These are phyloP conservation scores for Phytophthora pinifolia DNA, from an alignment of 352 stramenopile genomes.

Conservation along the genomic window DNA sequence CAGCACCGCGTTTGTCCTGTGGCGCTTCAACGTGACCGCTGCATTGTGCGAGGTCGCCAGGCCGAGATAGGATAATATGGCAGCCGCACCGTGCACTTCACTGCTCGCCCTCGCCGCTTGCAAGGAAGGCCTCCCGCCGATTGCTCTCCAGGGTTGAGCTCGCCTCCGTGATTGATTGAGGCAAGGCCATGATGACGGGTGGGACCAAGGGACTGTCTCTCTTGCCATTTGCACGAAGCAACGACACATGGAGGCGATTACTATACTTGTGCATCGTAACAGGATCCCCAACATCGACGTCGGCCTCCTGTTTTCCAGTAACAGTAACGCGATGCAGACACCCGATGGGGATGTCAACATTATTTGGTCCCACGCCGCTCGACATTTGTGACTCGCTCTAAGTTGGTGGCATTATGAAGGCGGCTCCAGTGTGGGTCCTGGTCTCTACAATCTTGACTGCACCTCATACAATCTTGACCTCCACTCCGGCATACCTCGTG, in stretches of 20 bases:
- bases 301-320: constrained; percentile 8
- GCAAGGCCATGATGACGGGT: constrained; percentile 11
- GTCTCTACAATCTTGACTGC: too few relatives aligned
- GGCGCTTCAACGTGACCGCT: constrained; percentile 10
- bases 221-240: constrained; percentile 18
- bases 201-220: constrained; percentile 30
- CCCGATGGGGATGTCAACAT: neutral
- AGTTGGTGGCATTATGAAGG: constrained; percentile 3
- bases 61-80: too few relatives aligned
- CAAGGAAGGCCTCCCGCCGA: too few relatives aligned
- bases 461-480: constrained; percentile 14
- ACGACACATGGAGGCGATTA: neutral
- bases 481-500: constrained; percentile 1
- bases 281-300: neutral
- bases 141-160: neutral
- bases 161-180: neutral
- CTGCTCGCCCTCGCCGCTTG: too few relatives aligned
- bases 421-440: neutral
- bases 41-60: constrained; percentile 2
- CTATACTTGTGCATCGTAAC: constrained; percentile 1
- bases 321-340: neutral
- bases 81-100: constrained; percentile 19
- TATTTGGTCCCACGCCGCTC: neutral
- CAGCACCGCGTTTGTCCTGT: neutral
- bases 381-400: constrained; percentile 4